Base-by-base conservation (phyloP, 805 yeast species). In the Lipomyces starkeyi region DNA sequence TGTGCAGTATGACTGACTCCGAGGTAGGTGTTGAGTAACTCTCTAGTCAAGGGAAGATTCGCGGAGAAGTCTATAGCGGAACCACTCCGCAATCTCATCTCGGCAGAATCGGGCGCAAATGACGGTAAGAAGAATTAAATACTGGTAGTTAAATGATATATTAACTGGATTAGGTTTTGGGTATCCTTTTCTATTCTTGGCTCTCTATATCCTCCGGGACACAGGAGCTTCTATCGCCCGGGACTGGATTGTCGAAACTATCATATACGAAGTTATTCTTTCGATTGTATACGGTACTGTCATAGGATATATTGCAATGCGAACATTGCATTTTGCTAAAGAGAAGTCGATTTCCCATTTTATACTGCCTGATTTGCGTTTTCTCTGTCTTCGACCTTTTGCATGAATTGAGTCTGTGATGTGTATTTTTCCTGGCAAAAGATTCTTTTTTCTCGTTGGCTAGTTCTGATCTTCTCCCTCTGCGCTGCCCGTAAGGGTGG, bases 31-130 rank as follows among this genome's bases (percentile, higher is more conserved):
- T 81, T 88, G 74, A 88, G 90, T 2, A 89, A 89, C 55, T 90
- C 91, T 1, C 88, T 88, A 54, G 91, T 89, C 37, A 87, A 87
- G 70, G 92, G 92, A 63, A 85, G 85, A 71, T 89, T 89, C 75
- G 91, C 91, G 8, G 85, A 85, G 73, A 79, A 87, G 69, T 72
- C 78, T 52, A 90, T 89, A 43, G 87, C 89, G 2, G 87, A 87
- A 13, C 87, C 85, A 71, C 81, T 89, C 66, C 79, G 91, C 71
- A 83, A 87, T 71, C 79, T 89, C 63, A 79, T 89, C 59, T 82
- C 88, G 40, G 91, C 91, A 0, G 93, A 89, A 74, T 86, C 91
- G 0, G 93, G 90, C 2, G 88, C 91, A 72, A 89, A 89, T 74
- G 93, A 89, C 75, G 72, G 67, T 63, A 27, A 3, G 62, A 34